Base-by-base conservation (phyloP, 345 rosid genomes). In the Camelina laxa region DNA sequence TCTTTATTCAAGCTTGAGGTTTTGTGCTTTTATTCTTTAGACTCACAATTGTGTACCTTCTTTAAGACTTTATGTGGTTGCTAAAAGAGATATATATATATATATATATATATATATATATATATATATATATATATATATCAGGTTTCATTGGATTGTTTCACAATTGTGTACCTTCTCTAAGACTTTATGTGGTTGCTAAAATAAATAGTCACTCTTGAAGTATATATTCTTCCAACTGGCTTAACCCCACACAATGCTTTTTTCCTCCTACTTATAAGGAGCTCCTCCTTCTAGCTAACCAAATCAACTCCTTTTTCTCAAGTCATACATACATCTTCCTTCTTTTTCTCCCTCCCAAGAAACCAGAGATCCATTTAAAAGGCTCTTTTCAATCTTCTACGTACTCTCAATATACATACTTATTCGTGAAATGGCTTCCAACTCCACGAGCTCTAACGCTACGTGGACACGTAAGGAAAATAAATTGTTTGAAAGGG, bases 401-500 rank as follows among this genome's bases (percentile, higher is more conserved):
- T 67, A 17, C 30, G 30, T 27, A 27, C 53, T 11, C 50, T 67
- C 19, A 4, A 39, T 38, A 59, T 13, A 38, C 35, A 33, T 36
- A 55, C 42, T 44, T 12, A 61, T 47, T 47, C 4, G 24, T 33
- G 42, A 16, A 30, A 90, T 88, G 95, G 85, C 97, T 19, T 84
- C 96, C 15, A 84, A 83, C 74, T 85, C 91, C 4, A 66, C 81
- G 65, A 79, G 67, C 71, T 81, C 82, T 19, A 72, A 59, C 65
- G 75, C 96, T 20, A 65, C 88, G 19, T 79, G 82, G 98, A 91
- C 97, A 22, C 69, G 82, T 2, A 87, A 83, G 75, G 96, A 91
- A 70, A 91, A 91, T 86, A 93, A 93, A 63, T 63, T 71, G 21
- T 93, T 93, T 72, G 98, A 93, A 82, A 88, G 69, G 81, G 98